Base-by-base conservation (phyloP, 768 basidiomycete species). In the Pulveroboletus sp. region DNA sequence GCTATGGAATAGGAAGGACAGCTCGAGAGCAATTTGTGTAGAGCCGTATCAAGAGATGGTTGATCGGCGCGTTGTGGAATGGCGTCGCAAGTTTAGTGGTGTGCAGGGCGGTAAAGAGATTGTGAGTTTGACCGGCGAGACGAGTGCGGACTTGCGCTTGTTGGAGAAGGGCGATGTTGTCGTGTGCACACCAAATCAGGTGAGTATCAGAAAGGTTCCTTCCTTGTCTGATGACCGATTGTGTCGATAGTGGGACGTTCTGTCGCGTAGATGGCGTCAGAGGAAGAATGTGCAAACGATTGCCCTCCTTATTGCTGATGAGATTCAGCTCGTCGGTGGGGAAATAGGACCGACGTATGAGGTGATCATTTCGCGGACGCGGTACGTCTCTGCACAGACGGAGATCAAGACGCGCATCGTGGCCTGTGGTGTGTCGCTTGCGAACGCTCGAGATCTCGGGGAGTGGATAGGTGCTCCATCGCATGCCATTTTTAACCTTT, bases 11-110 rank as follows among this genome's bases (percentile, higher is more conserved):
- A 91, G 91, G 68, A 73, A 76, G 6, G 86, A 93, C 53, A 77
- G 84, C 39, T 79, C 80, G 17, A 76, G 93, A 15, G 94, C 94
- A 0, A 92, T 97, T 3, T 97, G 95, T 64, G 86, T 98, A 45
- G 92, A 94, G 68, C 96, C 96, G 0, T 96, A 89, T 67, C 93
- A 93, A 59, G 96, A 98, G 58, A 95, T 97, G 89, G 96, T 97
- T 3, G 92, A 98, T 49, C 77, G 83, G 57, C 80, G 94, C 4
- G 89, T 94, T 0, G 71, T 75, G 28, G 95, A 98, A 65, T 99
- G 96, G 96, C 76, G 76, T 44, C 73, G 74, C 49, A 97, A 93
- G 71, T 97, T 98, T 53, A 74, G 80, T 14, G 63, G 75, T 11
- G 66, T 97, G 1, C 91, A 94, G 60, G 92, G 89, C 9, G 90